These are phyloP conservation scores for Aechmea fasciata DNA, from an alignment of 176 grass and related monocot genomes.

Conservation along the genomic window DNA sequence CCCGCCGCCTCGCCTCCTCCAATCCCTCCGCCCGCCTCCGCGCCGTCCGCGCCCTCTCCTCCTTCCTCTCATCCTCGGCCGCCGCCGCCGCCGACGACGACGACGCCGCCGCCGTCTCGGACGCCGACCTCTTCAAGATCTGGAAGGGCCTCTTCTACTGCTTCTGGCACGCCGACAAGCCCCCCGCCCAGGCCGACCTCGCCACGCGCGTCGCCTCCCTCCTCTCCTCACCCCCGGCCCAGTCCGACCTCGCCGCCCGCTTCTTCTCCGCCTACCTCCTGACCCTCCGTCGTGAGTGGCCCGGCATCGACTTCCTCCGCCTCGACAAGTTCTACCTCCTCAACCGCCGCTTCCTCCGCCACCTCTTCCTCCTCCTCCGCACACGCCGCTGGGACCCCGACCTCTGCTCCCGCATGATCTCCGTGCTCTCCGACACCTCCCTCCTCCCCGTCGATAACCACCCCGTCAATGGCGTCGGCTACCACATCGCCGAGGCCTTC, in stretches of 20 bases:
- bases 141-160: slow-evolving; percentile 99
- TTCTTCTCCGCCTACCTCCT: slow-evolving; percentile 58
- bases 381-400: slow-evolving; percentile 35
- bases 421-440: slow-evolving; percentile 38
- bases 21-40: slow-evolving; percentile 36
- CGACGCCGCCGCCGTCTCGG: no score
- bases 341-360: slow-evolving; percentile 59
- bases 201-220: slow-evolving; percentile 55
- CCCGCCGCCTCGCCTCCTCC: slow-evolving; percentile 65
- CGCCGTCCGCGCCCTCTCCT: slow-evolving; percentile 45
- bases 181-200: slow-evolving; percentile 53
- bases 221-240: slow-evolving; percentile 26
- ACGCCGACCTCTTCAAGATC: slow-evolving; percentile 59
- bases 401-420: slow-evolving; percentile 24
- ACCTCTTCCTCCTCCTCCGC: slow-evolving; percentile 54
- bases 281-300: slow-evolving; percentile 87
- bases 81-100: slow-evolving; percentile 12
- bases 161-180: slow-evolving; percentile 93
- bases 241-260: slow-evolving; percentile 23
- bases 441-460: slow-evolving; percentile 24
- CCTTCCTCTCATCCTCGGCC: slow-evolving; percentile 41
- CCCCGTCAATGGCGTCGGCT: slow-evolving; percentile 40
- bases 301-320: slow-evolving; percentile 70
- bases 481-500: slow-evolving; percentile 75
- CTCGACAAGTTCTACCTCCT: slow-evolving; percentile 98